A percentile compares a stretch with the other conserved stretches of the same genome.
phyloP scores from a whole-genome alignment of 1,284 basidiomycete genomes.

The Mixia osmundae region DNA sequence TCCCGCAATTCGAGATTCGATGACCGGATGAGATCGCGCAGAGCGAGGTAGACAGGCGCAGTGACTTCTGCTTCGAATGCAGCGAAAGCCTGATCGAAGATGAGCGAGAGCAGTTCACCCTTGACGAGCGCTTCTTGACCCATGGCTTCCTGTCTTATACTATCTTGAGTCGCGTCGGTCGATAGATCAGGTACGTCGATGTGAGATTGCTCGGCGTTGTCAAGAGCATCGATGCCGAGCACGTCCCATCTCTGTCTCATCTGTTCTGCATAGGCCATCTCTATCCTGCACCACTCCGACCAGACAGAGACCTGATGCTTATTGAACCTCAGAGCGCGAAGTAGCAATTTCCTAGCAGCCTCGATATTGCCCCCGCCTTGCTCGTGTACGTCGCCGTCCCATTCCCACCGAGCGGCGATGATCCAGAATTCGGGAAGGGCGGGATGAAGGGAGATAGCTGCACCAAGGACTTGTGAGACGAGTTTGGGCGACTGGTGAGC shows the following conservation, averaged over 20 bases:
- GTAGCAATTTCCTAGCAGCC: conserved; percentile 16
- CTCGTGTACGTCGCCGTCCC: conserved; percentile 16
- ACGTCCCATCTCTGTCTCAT: conserved; percentile 13
- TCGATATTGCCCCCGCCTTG: conserved; percentile 19
- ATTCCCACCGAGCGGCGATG: conserved; percentile 19
- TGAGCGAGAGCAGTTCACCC: too few relatives aligned
- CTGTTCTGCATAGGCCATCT: conserved; percentile 16
- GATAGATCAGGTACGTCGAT: too few relatives aligned
- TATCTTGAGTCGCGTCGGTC: too few relatives aligned
- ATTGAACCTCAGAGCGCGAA: conserved; percentile 18
- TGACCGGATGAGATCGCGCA: too few relatives aligned
- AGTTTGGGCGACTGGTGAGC: conserved; percentile 15
- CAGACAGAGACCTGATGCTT: conserved; percentile 12
- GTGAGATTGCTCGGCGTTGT: too few relatives aligned
- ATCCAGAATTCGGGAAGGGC: conserved; percentile 16
- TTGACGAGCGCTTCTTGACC: too few relatives aligned
- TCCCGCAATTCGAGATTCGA: too few relatives aligned
- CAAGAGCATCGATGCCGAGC: conserved; percentile 13
- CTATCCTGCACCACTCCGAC: conserved; percentile 19
- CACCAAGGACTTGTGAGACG: conserved; percentile 16
- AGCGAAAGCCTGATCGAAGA: too few relatives aligned
- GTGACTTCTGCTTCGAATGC: too few relatives aligned
- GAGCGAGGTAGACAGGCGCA: too few relatives aligned
- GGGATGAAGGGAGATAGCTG: conserved; percentile 18
- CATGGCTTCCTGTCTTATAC: too few relatives aligned